Base-by-base conservation (phyloP, 331 rosid species). In the Cucumis variabilis region DNA sequence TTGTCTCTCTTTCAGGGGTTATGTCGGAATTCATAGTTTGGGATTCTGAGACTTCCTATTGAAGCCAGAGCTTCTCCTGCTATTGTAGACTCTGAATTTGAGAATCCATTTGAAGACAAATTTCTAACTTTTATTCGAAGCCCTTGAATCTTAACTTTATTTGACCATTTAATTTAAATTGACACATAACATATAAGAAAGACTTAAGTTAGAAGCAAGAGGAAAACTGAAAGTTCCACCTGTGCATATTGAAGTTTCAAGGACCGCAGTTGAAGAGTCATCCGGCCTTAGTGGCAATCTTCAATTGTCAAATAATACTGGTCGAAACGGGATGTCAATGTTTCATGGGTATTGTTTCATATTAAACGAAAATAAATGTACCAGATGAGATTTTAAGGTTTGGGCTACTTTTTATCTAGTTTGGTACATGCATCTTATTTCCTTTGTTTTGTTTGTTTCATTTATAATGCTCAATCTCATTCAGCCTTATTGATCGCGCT, bases 71-170 rank as follows among this genome's bases (percentile, higher is more conserved):
- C 99, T 97, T 86, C 99, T 97, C 17, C 98, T 9, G 98, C 99
- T 88, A 97, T 97, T 82, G 99, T 97, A 76, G 99, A 97, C 91
- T 97, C 99, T 0, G 99, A 99, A 77, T 97, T 97, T 92, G 99
- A 97, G 95, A 99, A 97, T 90, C 99, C 99, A 50, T 97, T 98
- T 28, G 99, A 97, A 97, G 99, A 99, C 93, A 93, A n/a, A n/a
- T n/a, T n/a, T n/a, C n/a, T n/a, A n/a, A n/a, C n/a, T n/a, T n/a
- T n/a, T n/a, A n/a, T n/a, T 23, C 1, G 27, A 28, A 23, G 28
- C 7, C 23, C 2, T 72, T 11, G 87, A 37, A 24, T 65, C 68
- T 71, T 14, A 50, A 46, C 7, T 6, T 13, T 0, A 25, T n/a
- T 20, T 60, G 25, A 33, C n/a, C 50, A 80, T 17, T 24, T 28